phyloP scores from a whole-genome alignment of 2,329 filamentous ascomycete species.

The Metarhizium sp. region DNA sequence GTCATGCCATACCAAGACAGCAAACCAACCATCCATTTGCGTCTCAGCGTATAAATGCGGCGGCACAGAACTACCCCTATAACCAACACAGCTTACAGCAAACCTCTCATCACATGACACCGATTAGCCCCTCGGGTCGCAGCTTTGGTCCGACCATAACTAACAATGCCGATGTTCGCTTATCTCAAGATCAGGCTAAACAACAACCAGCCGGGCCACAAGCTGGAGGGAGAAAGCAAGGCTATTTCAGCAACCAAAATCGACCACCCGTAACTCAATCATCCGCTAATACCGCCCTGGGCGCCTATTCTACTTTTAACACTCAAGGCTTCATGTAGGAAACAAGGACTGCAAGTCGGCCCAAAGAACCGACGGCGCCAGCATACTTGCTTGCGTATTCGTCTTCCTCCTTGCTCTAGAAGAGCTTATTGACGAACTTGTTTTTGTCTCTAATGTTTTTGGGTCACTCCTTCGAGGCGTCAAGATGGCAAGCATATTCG shows the following conservation, averaged over 20 bases:
- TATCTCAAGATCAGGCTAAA: conserved; percentile 1
- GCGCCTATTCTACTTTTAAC: conserved; percentile 3
- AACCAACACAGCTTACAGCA: background rate
- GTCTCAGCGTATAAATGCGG: background rate
- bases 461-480: background rate
- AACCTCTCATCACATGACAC: background rate
- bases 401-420: background rate
- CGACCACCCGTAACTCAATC: background rate
- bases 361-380: background rate
- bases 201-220: background rate
- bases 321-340: conserved; percentile 1
- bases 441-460: background rate
- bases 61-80: background rate
- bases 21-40: background rate
- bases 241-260: background rate
- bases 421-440: background rate
- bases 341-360: background rate
- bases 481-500: background rate
- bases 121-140: background rate
- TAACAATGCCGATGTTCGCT: background rate
- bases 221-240: background rate
- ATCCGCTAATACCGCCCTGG: background rate
- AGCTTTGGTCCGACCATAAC: background rate
- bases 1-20: background rate
- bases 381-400: background rate